These are phyloP conservation scores for Stromatinia cepivora DNA, from an alignment of 2,329 filamentous ascomycete genomes.

Conservation along the genomic window DNA sequence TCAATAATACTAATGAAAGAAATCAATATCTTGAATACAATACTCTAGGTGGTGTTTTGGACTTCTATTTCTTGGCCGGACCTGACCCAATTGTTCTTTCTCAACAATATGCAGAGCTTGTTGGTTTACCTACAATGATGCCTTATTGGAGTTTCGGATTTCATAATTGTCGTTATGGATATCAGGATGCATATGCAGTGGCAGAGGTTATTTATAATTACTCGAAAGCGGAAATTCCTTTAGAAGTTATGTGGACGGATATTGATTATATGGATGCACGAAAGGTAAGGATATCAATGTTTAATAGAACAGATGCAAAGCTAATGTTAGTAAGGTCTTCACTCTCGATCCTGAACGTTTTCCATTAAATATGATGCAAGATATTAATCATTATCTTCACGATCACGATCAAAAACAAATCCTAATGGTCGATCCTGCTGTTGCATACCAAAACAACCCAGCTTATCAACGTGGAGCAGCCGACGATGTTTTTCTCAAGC, in stretches of 20 bases:
- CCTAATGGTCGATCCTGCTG: constrained; percentile 75
- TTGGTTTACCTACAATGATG: constrained; percentile 59
- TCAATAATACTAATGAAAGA: constrained; percentile 59
- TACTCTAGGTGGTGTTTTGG: constrained; percentile 72
- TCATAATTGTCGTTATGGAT: constrained; percentile 66
- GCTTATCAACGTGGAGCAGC: constrained; percentile 55
- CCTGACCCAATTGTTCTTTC: constrained; percentile 58
- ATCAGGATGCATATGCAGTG: constrained; percentile 61
- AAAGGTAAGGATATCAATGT: constrained; percentile 38
- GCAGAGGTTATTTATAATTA: constrained; percentile 70
- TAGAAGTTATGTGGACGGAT: constrained; percentile 70
- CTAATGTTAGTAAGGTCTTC: constrained; percentile 49
- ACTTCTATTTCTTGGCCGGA: constrained; percentile 67
- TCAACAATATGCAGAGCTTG: constrained; percentile 58
- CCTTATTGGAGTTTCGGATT: constrained; percentile 65
- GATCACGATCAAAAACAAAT: constrained; percentile 67
- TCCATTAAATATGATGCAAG: constrained; percentile 60
- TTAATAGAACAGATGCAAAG: background rate
- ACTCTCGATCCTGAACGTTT: constrained; percentile 65
- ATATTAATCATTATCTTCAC: constrained; percentile 67
- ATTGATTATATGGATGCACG: constrained; percentile 61
- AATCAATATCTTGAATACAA: constrained; percentile 75
- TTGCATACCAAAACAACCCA: constrained; percentile 52
- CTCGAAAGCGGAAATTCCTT: constrained; percentile 61
- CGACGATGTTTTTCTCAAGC: constrained; percentile 50